Conservation (phyloP, 2,329 filamentous ascomycete species). For the Penicillium aurantiogriseum region DNA sequence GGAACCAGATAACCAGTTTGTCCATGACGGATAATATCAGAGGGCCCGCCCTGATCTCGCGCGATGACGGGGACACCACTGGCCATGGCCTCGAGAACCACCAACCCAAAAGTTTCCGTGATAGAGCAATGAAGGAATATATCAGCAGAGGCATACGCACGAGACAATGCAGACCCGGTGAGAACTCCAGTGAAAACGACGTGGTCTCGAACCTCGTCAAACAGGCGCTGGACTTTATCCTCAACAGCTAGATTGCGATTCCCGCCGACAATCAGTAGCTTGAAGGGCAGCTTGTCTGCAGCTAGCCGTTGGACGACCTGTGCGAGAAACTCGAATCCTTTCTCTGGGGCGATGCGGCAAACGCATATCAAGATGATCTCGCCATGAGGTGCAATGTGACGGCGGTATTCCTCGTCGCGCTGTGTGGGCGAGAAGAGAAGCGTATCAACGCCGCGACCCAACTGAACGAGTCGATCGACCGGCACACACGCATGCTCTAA, state of each 20-base stretch:
- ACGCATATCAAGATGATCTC: slow-evolving; percentile 67
- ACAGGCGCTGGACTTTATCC: slow-evolving; percentile 60
- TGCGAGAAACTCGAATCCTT: slow-evolving; percentile 68
- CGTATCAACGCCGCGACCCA: slow-evolving; percentile 66
- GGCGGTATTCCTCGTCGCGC: slow-evolving; percentile 54
- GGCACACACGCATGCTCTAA: slow-evolving; percentile 59
- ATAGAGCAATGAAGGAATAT: slow-evolving; percentile 70
- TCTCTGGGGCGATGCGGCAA: slow-evolving; percentile 66
- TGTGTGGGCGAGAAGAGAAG: slow-evolving; percentile 58
- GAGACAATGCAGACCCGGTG: slow-evolving; percentile 60
- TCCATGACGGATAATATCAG: slow-evolving; percentile 62
- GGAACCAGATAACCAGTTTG: slow-evolving; percentile 61
- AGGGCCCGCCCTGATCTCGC: slow-evolving; percentile 67
- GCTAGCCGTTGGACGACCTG: slow-evolving; percentile 56
- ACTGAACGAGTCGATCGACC: slow-evolving; percentile 56
- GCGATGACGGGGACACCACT: slow-evolving; percentile 68
- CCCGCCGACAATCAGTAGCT: slow-evolving; percentile 65
- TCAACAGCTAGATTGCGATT: slow-evolving; percentile 65
- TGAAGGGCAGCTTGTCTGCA: slow-evolving; percentile 57
- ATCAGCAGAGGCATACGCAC: slow-evolving; percentile 66
- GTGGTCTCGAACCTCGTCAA: slow-evolving; percentile 54
- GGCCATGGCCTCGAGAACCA: slow-evolving; percentile 70
- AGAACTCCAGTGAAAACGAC: slow-evolving; percentile 68
- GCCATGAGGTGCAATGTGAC: slow-evolving; percentile 57
- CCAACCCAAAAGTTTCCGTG: slow-evolving; percentile 70